Percentiles rank a stretch among this genome's conserved stretches.
phyloP scores from a whole-genome alignment of 768 basidiomycete species.

The Steccherinum ochraceum region DNA sequence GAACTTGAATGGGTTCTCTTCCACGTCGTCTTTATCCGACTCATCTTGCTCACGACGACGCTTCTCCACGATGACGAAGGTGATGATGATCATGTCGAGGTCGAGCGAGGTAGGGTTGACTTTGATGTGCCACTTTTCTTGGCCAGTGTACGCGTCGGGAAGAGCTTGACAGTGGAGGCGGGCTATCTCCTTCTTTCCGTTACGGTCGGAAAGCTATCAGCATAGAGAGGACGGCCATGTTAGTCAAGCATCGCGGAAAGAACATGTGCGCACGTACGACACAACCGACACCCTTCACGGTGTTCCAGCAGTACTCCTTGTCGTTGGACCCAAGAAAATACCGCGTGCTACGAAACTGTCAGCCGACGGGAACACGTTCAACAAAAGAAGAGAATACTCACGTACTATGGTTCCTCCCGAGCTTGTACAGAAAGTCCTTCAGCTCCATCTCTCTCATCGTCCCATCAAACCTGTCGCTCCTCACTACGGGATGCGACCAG shows the following conservation, averaged over 20 bases:
- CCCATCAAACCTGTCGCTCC: constrained; percentile 32
- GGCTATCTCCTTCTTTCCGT: constrained; percentile 36
- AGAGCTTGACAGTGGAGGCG: too few relatives aligned
- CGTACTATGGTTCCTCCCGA: constrained; percentile 33
- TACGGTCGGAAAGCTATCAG: constrained; percentile 32
- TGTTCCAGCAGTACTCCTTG: constrained; percentile 46
- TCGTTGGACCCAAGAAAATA: constrained; percentile 46
- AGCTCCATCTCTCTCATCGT: constrained; percentile 23
- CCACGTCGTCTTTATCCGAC: too few relatives aligned
- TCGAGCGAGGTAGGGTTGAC: constrained; percentile 42
- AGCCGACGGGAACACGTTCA: constrained; percentile 1
- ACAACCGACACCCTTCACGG: constrained; percentile 32
- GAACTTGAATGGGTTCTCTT: too few relatives aligned
- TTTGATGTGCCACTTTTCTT: constrained; percentile 39
- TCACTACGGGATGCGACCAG: constrained; percentile 36
- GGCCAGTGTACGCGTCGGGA: too few relatives aligned
- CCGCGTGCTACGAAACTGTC: constrained; percentile 30
- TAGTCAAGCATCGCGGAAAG: too few relatives aligned
- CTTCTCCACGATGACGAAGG: constrained; percentile 52
- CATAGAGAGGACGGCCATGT: neutral
- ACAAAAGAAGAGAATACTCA: constrained; percentile 19
- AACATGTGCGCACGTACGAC: too few relatives aligned
- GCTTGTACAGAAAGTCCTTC: constrained; percentile 36
- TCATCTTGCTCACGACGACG: constrained; percentile 46
- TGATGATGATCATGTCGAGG: constrained; percentile 46